Conservation (phyloP, 805 yeast species). For the Kazachstania taianensis region DNA sequence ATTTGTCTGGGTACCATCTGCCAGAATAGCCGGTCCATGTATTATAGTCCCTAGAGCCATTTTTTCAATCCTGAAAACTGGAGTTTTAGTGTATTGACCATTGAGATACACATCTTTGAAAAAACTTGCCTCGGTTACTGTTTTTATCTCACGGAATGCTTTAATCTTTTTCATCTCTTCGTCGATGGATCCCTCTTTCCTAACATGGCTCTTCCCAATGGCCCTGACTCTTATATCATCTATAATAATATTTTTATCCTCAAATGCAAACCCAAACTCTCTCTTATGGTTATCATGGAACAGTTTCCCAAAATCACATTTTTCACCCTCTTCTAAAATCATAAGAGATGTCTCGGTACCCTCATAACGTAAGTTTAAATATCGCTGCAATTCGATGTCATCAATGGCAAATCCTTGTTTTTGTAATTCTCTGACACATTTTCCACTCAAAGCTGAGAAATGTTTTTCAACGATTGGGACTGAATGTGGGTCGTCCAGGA, state of each 20-base stretch:
- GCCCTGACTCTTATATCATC: constrained; percentile 71
- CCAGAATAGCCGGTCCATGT: constrained; percentile 65
- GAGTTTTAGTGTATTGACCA: constrained; percentile 38
- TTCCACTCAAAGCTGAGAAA: constrained; percentile 35
- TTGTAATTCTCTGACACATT: constrained; percentile 34
- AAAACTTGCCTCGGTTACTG: constrained; percentile 25
- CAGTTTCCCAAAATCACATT: constrained; percentile 31
- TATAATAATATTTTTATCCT: constrained; percentile 47
- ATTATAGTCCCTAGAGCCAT: constrained; percentile 43
- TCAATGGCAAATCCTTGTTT: constrained; percentile 45
- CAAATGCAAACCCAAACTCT: constrained; percentile 65
- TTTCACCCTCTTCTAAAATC: constrained; percentile 34
- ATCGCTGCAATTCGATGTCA: constrained; percentile 48
- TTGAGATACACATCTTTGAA: constrained; percentile 49
- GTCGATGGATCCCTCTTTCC: constrained; percentile 37
- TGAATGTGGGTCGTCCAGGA: constrained; percentile 28
- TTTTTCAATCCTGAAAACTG: constrained; percentile 46
- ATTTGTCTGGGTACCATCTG: constrained; percentile 76
- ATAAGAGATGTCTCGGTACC: constrained; percentile 87
- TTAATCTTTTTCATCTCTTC: constrained; percentile 38
- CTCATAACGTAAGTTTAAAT: constrained; percentile 66
- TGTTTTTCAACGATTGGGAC: constrained; percentile 32
- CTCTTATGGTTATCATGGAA: constrained; percentile 49
- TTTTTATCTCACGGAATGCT: constrained; percentile 17
- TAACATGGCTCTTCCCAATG: constrained; percentile 47